These are phyloP conservation scores for Aureobasidium sp. DNA, from an alignment of 2,329 filamentous ascomycete species.

Conservation along the genomic window DNA sequence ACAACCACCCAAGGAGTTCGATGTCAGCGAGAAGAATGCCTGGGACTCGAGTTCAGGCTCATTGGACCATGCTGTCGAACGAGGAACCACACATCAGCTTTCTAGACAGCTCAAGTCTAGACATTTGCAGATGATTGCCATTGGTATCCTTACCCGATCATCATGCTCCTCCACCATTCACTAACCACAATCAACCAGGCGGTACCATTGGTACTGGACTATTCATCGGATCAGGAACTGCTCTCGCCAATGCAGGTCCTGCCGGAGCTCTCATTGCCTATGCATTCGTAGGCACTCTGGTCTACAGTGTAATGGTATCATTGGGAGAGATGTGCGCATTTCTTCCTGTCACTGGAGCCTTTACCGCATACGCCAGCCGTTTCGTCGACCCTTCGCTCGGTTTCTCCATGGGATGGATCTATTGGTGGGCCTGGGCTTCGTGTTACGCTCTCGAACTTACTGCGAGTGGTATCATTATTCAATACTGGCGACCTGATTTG, in stretches of 20 bases:
- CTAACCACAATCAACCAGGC: slow-evolving; percentile 15
- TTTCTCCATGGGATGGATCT: slow-evolving; percentile 44
- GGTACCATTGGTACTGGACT: slow-evolving; percentile 31
- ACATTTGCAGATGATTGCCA: slow-evolving; percentile 34
- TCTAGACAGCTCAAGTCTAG: slow-evolving; percentile 25
- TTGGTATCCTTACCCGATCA: slow-evolving; percentile 19
- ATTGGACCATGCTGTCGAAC: slow-evolving; percentile 3
- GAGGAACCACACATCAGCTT: slow-evolving; percentile 10
- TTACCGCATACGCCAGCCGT: slow-evolving; percentile 43
- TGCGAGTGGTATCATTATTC: slow-evolving; percentile 33
- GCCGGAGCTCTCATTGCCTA: slow-evolving; percentile 40
- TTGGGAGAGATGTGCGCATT: slow-evolving; percentile 55
- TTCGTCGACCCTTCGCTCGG: slow-evolving; percentile 40
- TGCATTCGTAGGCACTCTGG: slow-evolving; percentile 39
- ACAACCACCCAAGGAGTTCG: neutral
- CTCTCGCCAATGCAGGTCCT: slow-evolving; percentile 35
- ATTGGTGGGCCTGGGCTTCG: slow-evolving; percentile 38
- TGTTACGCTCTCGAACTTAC: slow-evolving; percentile 34
- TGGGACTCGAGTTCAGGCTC: slow-evolving; percentile 9
- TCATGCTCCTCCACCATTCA: neutral
- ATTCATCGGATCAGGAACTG: slow-evolving; percentile 36
- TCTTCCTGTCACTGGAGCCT: slow-evolving; percentile 51
- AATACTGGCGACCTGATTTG: slow-evolving; percentile 35
- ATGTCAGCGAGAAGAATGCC: slow-evolving; percentile 8
- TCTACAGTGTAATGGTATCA: slow-evolving; percentile 42